Evolutionary conservation across 225 moss, liverwort and hornwort genomes (phyloP).

Genomic region (Neckera pumila): DNA sequence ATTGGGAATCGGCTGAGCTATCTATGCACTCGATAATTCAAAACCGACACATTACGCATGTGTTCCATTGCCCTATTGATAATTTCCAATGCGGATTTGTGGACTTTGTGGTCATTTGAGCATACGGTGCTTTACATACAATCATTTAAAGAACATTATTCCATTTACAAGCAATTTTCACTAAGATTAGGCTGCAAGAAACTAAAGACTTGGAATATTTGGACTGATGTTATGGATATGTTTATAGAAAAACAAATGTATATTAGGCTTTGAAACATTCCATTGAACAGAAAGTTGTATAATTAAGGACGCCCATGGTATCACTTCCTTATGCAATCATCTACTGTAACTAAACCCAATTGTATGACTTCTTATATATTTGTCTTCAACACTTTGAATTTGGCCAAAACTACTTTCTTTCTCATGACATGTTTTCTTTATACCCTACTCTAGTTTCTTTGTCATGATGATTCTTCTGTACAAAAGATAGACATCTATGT

Average conservation of each 20-base stretch:
- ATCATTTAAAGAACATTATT: not conserved
- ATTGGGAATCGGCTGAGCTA: accelerated
- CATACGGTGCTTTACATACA: not conserved
- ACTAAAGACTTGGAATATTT: not conserved
- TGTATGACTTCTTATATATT: not conserved
- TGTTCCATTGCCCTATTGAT: too few relatives aligned
- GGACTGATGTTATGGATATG: not conserved
- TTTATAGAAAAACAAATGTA: not conserved
- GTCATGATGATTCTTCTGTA: too few relatives aligned
- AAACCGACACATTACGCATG: accelerated
- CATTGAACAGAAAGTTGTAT: not conserved
- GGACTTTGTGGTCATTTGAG: not conserved
- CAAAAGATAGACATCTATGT: not conserved
- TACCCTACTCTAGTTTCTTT: not conserved
- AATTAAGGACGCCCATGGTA: accelerated
- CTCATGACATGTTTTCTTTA: not conserved
- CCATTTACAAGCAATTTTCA: not conserved
- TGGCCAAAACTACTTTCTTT: not conserved
- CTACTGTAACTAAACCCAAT: not conserved
- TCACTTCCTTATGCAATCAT: not conserved
- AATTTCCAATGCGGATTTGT: too few relatives aligned
- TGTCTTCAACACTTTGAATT: not conserved
- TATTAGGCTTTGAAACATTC: not conserved
- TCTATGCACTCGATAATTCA: too few relatives aligned
- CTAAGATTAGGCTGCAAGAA: not conserved